A percentile compares a stretch with the other conserved stretches of the same genome.
These are phyloP conservation scores for Apiospora pterosperma DNA, from an alignment of 2,329 filamentous ascomycete species.

Conservation along the genomic window DNA sequence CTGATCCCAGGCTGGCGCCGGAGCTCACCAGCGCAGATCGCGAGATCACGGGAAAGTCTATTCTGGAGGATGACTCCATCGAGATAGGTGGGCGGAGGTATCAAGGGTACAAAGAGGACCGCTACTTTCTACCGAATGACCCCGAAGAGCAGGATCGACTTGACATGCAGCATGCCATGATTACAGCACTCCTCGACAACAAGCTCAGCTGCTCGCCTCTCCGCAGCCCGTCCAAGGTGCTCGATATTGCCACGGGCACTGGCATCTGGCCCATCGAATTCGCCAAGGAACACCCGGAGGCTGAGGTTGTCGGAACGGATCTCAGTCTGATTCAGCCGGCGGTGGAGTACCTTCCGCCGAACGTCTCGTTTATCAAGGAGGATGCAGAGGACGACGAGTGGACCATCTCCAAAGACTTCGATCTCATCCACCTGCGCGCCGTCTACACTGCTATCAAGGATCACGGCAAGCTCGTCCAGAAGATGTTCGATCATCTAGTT, in stretches of 20 bases:
- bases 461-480: not conserved
- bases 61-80: not conserved
- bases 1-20: not conserved
- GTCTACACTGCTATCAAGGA: not conserved
- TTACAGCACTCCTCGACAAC: constrained; percentile 35
- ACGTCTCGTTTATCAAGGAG: not conserved
- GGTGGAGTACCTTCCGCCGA: not conserved
- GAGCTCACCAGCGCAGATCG: not conserved
- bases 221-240: not conserved
- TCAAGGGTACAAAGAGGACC: constrained; percentile 3
- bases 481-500: not conserved
- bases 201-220: constrained; percentile 29
- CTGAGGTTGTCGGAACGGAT: constrained; percentile 1
- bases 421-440: not conserved
- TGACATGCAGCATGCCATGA: constrained; percentile 23
- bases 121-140: constrained; percentile 5
- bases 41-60: not conserved
- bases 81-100: constrained; percentile 3
- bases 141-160: constrained; percentile 2
- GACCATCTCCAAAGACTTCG: not conserved
- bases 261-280: constrained; percentile 4
- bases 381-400: not conserved
- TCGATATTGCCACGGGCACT: constrained; percentile 2
- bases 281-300: not conserved
- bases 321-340: not conserved